phyloP scores from a whole-genome alignment of 768 basidiomycete species.

The Lepiota venenata region DNA sequence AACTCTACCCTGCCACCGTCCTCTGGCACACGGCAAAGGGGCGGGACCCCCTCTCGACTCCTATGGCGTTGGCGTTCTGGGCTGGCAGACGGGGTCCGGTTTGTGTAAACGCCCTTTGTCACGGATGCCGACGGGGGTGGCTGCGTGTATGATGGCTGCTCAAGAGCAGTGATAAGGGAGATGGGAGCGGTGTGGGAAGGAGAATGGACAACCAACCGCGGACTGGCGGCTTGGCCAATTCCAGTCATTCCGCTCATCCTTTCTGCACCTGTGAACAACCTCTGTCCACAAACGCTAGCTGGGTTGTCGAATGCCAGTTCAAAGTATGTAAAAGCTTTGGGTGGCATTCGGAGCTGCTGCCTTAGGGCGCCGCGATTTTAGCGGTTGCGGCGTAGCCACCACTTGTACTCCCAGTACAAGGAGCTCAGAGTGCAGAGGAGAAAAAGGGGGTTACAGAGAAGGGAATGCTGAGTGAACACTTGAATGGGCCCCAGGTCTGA shows the following conservation, averaged over 20 bases:
- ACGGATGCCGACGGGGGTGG: not conserved
- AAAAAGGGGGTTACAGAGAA: no score
- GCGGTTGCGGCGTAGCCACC: no score
- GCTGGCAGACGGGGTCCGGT: not conserved
- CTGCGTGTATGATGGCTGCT: not conserved
- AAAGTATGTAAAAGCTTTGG: not conserved
- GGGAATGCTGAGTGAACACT: no score
- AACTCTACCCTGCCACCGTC: slow-evolving; percentile 23
- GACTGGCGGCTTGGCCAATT: not conserved
- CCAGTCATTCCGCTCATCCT: not conserved
- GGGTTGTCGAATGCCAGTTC: slow-evolving; percentile 6
- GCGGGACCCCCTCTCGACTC: slow-evolving; percentile 16
- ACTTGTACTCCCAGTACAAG: no score
- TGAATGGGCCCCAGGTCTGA: no score
- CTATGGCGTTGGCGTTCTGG: slow-evolving; percentile 10
- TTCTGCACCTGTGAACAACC: not conserved
- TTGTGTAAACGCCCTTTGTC: not conserved
- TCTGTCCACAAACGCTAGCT: not conserved
- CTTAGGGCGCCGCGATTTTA: not conserved
- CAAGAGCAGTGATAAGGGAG: not conserved
- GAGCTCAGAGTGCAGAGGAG: no score
- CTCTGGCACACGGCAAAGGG: slow-evolving; percentile 35
- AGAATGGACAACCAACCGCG: not conserved
- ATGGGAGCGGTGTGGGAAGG: not conserved
- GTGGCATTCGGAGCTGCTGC: not conserved